Conservation (phyloP, 2,329 filamentous ascomycete species). For the Sarocladium strictum region DNA sequence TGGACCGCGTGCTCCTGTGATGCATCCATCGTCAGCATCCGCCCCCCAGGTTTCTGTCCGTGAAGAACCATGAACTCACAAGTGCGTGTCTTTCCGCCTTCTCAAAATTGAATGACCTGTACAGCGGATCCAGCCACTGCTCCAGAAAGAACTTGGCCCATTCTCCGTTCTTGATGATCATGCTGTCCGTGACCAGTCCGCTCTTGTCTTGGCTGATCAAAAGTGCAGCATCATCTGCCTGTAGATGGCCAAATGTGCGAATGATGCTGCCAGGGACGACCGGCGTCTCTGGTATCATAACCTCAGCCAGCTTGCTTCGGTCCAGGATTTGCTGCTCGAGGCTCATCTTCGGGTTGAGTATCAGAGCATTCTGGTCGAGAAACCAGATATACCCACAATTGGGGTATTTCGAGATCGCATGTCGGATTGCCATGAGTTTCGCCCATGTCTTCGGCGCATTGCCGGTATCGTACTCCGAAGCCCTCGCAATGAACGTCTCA, state of each 20-base stretch:
- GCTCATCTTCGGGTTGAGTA: conserved; percentile 73
- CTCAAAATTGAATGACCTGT: conserved; percentile 91
- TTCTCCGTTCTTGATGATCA: conserved; percentile 75
- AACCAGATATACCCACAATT: conserved; percentile 80
- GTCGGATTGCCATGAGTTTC: conserved; percentile 77
- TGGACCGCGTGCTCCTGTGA: conserved; percentile 77
- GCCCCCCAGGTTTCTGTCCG: not conserved
- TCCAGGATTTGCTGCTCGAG: conserved; percentile 68
- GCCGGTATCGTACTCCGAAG: conserved; percentile 67
- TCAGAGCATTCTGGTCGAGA: conserved; percentile 76
- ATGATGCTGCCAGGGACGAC: conserved; percentile 96
- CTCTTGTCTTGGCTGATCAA: conserved; percentile 79
- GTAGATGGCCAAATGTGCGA: conserved; percentile 82
- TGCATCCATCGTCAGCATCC: not conserved
- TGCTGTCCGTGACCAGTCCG: conserved; percentile 70
- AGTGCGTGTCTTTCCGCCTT: conserved; percentile 89
- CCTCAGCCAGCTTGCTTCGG: conserved; percentile 57
- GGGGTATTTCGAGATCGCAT: conserved; percentile 77
- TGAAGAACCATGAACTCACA: conserved; percentile 48
- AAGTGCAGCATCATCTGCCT: conserved; percentile 70
- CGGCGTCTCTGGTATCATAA: conserved; percentile 80
- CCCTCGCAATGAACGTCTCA: conserved; percentile 71
- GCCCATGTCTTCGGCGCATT: conserved; percentile 62
- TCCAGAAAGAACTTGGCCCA: conserved; percentile 93
- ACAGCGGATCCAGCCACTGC: conserved; percentile 93